phyloP scores from a whole-genome alignment of 2,329 filamentous ascomycete genomes.

The Rosellinia necatrix region DNA sequence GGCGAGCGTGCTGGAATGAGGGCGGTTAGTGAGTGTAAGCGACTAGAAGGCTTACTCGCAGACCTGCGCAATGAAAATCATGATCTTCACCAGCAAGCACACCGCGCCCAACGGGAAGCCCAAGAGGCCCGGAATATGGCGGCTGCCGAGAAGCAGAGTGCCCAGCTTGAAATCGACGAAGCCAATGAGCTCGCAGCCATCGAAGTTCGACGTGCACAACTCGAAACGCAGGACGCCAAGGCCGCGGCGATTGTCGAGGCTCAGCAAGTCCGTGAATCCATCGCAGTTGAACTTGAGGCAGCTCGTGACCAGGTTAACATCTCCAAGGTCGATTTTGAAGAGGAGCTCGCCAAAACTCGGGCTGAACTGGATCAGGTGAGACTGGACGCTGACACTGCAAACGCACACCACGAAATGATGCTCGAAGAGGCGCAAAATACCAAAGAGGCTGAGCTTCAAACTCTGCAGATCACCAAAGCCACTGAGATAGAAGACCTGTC shows the following conservation, averaged over 20 bases:
- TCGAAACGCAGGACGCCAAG: conserved; percentile 81
- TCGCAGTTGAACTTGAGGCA: conserved; percentile 81
- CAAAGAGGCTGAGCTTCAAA: conserved; percentile 59
- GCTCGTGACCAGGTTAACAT: conserved; percentile 86
- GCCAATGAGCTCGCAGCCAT: conserved; percentile 11
- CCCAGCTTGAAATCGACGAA: conserved; percentile 21
- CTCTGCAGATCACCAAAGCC: conserved; percentile 50
- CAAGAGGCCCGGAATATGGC: conserved; percentile 82
- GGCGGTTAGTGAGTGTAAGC: conserved; percentile 65
- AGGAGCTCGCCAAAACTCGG: conserved; percentile 73
- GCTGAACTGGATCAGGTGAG: conserved; percentile 76
- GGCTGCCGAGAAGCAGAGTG: conserved; percentile 43
- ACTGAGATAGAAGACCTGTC: conserved; percentile 36
- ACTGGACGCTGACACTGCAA: conserved; percentile 79
- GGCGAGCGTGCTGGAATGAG: conserved; percentile 69
- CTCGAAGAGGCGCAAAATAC: conserved; percentile 78
- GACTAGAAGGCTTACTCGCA: conserved; percentile 58
- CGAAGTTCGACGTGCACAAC: conserved; percentile 61
- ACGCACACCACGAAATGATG: conserved; percentile 80
- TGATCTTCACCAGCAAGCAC: conserved; percentile 70
- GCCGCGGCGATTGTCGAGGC: conserved; percentile 81
- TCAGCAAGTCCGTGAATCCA: conserved; percentile 74
- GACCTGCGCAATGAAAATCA: conserved; percentile 70
- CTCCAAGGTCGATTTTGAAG: conserved; percentile 80
- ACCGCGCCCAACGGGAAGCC: conserved; percentile 79